Evolutionary conservation across 495 filamentous ascomycete species (phyloP), one percentile per base, ranked within the genome.

Genomic region (Annulohypoxylon stygium): DNA sequence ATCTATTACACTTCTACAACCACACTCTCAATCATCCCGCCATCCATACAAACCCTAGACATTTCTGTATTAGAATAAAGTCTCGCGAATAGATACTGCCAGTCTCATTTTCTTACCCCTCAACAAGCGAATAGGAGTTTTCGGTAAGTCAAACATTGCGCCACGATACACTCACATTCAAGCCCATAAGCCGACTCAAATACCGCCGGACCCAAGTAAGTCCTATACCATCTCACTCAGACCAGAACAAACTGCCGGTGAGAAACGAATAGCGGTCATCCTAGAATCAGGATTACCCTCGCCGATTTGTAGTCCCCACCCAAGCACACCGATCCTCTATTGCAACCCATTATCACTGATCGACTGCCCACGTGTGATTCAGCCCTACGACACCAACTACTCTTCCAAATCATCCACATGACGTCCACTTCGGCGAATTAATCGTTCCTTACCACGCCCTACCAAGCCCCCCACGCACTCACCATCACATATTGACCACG

Each of bases 151-250:
- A 11, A n/a, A n/a, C 41, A n/a, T n/a, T 45, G 11, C 41, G 41
- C 41, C 41, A 45, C 41, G 41, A 45, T 45, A 45, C 41, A 11
- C 41, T 14, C 16, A 4, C 4, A 20, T 20, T 20, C 43, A 12
- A 47, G 43, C 16, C 16, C 16, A n/a, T 47, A 47, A 47, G 43
- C 43, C 18, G n/a, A 47, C n/a, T 12, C n/a, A 8, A 47, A 20
- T 8, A 20, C 16, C 43, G 43, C 43, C 16, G n/a, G 16, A 7
- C 5, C 43, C 43, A 47, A 47, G n/a, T 8, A 47, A 47, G 16
- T 47, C 43, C 43, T 20, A 47, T 47, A 47, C 18, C 43, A 47
- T 47, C 43, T 47, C 43, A 18, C n/a, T 47, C 43, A 47, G 43
- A 18, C 18, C 43, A 47, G 4, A 8, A 1, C 43, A 16, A 47